Evolutionary conservation across 352 stramenopile genomes (phyloP).

Genomic region (Globisporangium rhizosaccharum): DNA sequence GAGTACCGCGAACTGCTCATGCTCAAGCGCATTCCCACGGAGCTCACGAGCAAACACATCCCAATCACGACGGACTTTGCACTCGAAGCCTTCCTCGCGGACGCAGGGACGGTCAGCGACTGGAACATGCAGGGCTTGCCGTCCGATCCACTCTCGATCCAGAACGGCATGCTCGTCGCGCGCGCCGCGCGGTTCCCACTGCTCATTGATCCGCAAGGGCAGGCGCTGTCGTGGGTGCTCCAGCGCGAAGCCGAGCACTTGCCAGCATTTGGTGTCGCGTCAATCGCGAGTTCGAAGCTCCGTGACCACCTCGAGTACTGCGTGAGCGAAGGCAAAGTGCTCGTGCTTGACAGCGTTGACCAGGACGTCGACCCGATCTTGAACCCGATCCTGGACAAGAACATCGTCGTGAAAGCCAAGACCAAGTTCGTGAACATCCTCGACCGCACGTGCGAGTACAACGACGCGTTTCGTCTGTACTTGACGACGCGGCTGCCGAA

Average conservation of each 20-base stretch:
- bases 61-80: slow-evolving; percentile 58
- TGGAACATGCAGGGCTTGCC: slow-evolving; percentile 87
- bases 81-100: slow-evolving; percentile 68
- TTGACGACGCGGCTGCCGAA: slow-evolving; percentile 62
- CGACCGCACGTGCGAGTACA: slow-evolving; percentile 62
- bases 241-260: slow-evolving; percentile 59
- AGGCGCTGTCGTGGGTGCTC: slow-evolving; percentile 85
- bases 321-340: slow-evolving; percentile 82
- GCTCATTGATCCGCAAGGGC: slow-evolving; percentile 88
- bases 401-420: slow-evolving; percentile 54
- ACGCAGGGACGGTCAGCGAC: slow-evolving; percentile 77
- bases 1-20: slow-evolving; percentile 68
- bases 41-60: slow-evolving; percentile 61
- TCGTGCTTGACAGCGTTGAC: slow-evolving; percentile 81
- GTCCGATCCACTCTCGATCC: slow-evolving; percentile 84
- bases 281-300: slow-evolving; percentile 62
- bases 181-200: slow-evolving; percentile 72
- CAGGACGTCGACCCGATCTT: slow-evolving; percentile 56
- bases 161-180: slow-evolving; percentile 89
- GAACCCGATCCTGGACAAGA: slow-evolving; percentile 61
- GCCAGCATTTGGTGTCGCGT: slow-evolving; percentile 51
- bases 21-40: slow-evolving; percentile 52
- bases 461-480: slow-evolving; percentile 63
- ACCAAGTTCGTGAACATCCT: slow-evolving; percentile 63
- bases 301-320: slow-evolving; percentile 83